Conservation (phyloP, 2,329 filamentous ascomycete species). For the Colletotrichum orbiculare region DNA sequence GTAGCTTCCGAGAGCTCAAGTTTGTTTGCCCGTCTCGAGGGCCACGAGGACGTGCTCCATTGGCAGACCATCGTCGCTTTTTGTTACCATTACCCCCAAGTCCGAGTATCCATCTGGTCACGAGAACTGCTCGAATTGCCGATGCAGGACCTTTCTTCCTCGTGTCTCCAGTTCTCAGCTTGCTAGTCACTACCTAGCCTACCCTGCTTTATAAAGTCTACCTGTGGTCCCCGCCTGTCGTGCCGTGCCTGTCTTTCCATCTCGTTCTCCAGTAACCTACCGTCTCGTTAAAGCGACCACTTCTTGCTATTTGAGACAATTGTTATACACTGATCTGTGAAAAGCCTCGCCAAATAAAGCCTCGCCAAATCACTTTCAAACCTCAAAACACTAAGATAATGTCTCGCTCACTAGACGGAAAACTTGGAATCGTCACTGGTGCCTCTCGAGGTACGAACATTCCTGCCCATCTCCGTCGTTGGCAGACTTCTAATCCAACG, state of each 20-base stretch:
- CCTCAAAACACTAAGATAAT: slow-evolving; percentile 40
- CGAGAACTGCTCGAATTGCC: slow-evolving; percentile 22
- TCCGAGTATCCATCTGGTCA: slow-evolving; percentile 23
- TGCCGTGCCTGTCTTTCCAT: neutral
- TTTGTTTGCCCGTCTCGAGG: slow-evolving; percentile 15
- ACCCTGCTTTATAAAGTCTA: slow-evolving; percentile 7
- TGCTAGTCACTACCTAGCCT: neutral
- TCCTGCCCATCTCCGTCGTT: neutral
- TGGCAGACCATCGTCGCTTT: slow-evolving; percentile 13
- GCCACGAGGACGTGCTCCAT: slow-evolving; percentile 28
- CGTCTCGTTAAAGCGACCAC: too few species aligned
- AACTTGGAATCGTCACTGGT: slow-evolving; percentile 83
- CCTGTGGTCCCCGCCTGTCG: neutral
- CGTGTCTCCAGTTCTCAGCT: slow-evolving; percentile 8
- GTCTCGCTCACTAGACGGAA: slow-evolving; percentile 71
- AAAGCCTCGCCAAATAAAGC: neutral
- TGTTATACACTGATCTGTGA: neutral
- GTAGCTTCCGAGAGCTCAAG: slow-evolving; percentile 21
- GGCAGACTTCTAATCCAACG: slow-evolving; percentile 9
- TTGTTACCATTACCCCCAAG: neutral
- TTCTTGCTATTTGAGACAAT: too few species aligned
- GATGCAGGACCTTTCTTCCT: slow-evolving; percentile 8
- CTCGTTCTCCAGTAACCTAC: neutral
- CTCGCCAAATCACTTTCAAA: neutral
- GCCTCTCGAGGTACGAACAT: slow-evolving; percentile 74